These are phyloP conservation scores for Crithidia thermophila DNA, from an alignment of 208 protist genomes.

Conservation along the genomic window DNA sequence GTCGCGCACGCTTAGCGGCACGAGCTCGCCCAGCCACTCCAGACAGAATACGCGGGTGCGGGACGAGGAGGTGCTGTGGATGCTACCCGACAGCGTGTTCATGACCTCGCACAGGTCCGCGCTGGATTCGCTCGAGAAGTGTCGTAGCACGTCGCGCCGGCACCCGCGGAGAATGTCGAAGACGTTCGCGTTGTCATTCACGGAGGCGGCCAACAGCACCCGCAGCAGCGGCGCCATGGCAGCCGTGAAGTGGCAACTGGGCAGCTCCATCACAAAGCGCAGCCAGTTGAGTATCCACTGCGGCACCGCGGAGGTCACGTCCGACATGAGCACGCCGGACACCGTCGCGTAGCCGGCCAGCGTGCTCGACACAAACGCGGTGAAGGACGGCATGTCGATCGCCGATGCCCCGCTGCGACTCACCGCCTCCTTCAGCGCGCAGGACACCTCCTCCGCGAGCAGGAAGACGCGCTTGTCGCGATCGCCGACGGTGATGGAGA, in stretches of 20 bases:
- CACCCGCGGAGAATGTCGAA: conserved; percentile 29
- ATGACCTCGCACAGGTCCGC: conserved; percentile 26
- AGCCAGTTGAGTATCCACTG: conserved; percentile 74
- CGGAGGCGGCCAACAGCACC: conserved; percentile 46
- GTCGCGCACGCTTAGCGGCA: conserved; percentile 17
- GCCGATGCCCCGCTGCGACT: conserved; percentile 35
- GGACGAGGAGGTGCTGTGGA: conserved; percentile 18
- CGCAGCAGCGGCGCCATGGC: conserved; percentile 47
- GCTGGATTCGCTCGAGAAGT: conserved; percentile 14
- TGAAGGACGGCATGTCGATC: conserved; percentile 34
- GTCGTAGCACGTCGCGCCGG: conserved; percentile 18
- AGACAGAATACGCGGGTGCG: conserved; percentile 33
- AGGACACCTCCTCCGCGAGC: conserved; percentile 68
- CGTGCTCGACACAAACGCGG: conserved; percentile 44
- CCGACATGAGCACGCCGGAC: conserved; percentile 10
- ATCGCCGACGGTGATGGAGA: conserved; percentile 61
- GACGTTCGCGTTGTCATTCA: conserved; percentile 27
- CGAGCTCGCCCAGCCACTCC: conserved; percentile 37
- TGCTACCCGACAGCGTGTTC: conserved; percentile 12
- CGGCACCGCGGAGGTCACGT: conserved; percentile 23
- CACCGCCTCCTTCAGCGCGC: conserved; percentile 51
- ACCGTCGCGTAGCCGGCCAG: conserved; percentile 34
- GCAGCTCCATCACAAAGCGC: conserved; percentile 52
- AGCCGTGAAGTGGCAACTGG: conserved; percentile 46
- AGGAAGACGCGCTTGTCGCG: conserved; percentile 53